Evolutionary conservation across 192 early-diverging fungal species (phyloP), one percentile per base, ranked within the genome.

Genomic region (Phycomyces nitens): DNA sequence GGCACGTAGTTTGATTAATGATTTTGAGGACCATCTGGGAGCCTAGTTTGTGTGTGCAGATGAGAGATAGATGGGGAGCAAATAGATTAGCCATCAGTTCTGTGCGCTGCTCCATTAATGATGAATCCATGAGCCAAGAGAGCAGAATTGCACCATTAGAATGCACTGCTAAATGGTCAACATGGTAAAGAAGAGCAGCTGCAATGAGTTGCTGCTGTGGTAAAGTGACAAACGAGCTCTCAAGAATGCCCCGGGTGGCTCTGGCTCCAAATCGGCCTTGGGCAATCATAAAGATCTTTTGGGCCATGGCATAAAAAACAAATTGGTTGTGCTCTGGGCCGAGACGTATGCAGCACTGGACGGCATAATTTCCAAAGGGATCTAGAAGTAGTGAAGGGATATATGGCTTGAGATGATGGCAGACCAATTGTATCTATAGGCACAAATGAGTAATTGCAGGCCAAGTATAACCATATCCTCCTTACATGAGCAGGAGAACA

Each of bases 301-400:
- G 84, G 43, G 83, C 81, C 79, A 95, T 91, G n/a, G 95, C 90
- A 63, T 95, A 91, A 73, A 92, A 96, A 29, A 96, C 87, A 65
- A 96, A 98, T 74, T 93, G 90, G 68, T 92, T 94, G 8, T 85
- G 80, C 11, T 82, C 58, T 15, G 79, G 66, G 26, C 90, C 89
- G 21, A 97, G 80, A 38, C 86, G 81, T 20, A 98, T 73, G 63
- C 94, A 96, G 72, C 92, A 90, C 75, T 98, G 95, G 6, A 98
- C 90, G 6, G 95, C 95, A 79, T 98, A 98, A 83, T 98, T 98
- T 72, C 95, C 95, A 71, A 95, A 93, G 71, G 95, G 95, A 80
- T 98, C 94, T 47, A 94, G 74, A 39, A 98, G 82, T 49, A 98
- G 80, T 50, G 89, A 88, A 2, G 94, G 92, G n/a, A 91, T 88